These are phyloP conservation scores for Ocimum tenuiflorum DNA, from an alignment of 257 asterid species.

Conservation along the genomic window DNA sequence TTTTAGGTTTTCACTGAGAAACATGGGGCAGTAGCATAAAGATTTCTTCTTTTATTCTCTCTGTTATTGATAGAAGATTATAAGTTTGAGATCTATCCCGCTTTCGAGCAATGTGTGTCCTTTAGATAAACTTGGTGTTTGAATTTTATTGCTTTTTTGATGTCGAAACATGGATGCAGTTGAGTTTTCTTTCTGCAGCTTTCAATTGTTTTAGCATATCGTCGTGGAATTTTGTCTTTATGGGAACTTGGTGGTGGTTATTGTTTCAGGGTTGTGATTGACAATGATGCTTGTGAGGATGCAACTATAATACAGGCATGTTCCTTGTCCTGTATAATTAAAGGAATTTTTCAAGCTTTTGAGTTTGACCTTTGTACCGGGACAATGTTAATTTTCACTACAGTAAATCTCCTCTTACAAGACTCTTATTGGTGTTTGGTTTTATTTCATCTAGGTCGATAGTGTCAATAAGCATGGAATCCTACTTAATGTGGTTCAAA, in stretches of 20 bases:
- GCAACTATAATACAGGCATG: slow-evolving; percentile 67
- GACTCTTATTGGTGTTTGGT: neutral
- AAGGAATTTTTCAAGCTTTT: neutral
- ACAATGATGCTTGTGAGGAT: slow-evolving; percentile 53
- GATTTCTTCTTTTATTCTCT: neutral
- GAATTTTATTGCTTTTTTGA: neutral
- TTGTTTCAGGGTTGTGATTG: slow-evolving; percentile 63
- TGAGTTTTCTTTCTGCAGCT: neutral
- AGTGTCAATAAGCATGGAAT: slow-evolving; percentile 68
- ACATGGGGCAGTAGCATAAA: neutral
- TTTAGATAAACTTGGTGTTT: slow-evolving; percentile 3
- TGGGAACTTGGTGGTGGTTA: neutral
- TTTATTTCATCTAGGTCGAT: slow-evolving; percentile 44
- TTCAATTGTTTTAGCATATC: neutral
- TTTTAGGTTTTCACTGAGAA: neutral
- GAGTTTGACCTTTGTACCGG: neutral
- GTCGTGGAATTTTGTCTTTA: neutral
- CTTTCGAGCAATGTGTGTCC: neutral
- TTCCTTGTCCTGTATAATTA: neutral
- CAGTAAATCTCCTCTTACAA: neutral
- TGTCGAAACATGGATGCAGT: neutral
- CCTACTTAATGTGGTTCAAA: slow-evolving; percentile 70
- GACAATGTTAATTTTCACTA: slow-evolving; percentile 1
- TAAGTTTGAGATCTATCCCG: neutral
- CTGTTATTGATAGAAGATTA: neutral